Conservation (phyloP, 129 eudicot genomes). For the Pulicaria dysenterica region DNA sequence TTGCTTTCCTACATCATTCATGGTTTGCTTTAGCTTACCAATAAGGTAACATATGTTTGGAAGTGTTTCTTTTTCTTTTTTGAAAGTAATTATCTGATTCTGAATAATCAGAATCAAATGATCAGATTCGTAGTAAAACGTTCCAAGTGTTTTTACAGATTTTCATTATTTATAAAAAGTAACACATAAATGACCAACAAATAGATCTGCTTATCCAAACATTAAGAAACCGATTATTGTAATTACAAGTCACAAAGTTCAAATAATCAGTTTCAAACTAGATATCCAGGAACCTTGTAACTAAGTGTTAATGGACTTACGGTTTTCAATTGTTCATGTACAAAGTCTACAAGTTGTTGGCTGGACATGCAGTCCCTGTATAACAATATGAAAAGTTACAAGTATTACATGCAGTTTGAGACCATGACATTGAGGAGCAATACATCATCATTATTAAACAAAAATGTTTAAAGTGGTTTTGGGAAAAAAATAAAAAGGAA, state of each 20-base stretch:
- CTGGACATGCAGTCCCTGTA: constrained; percentile 96
- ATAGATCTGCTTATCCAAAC: not conserved
- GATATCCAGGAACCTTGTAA: not conserved
- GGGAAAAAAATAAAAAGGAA: not conserved
- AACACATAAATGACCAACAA: not conserved
- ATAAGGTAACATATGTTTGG: too few species aligned
- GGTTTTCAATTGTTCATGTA: constrained; percentile 52
- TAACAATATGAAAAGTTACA: not conserved
- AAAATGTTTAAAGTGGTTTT: not conserved
- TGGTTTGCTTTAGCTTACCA: constrained; percentile 1
- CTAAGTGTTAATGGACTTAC: constrained; percentile 48
- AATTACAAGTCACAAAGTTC: not conserved
- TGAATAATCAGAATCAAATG: not conserved
- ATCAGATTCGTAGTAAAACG: not conserved
- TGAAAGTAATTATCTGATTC: not conserved
- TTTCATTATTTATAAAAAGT: not conserved
- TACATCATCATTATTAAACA: not conserved
- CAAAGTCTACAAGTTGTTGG: constrained; percentile 89
- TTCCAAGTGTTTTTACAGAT: not conserved
- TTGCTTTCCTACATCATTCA: constrained; percentile 59
- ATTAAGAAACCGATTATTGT: not conserved
- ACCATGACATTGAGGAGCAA: not conserved
- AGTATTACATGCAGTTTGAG: constrained; percentile 3
- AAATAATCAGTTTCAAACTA: not conserved
- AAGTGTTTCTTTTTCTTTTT: too few species aligned